Conservation (phyloP, 495 filamentous ascomycete species). For the Choiromyces venosus region DNA sequence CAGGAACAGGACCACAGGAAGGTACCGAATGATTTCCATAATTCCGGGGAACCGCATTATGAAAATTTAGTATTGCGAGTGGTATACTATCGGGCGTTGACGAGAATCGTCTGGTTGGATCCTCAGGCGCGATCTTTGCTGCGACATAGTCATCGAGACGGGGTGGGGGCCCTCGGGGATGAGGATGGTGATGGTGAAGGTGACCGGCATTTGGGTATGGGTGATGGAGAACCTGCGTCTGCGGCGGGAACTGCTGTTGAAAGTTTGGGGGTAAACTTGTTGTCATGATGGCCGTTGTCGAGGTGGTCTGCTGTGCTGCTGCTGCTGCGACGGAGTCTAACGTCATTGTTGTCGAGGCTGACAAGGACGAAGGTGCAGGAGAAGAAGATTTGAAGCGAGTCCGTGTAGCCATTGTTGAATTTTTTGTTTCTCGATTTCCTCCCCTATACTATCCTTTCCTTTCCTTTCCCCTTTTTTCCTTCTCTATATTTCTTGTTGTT, state of each 20-base stretch:
- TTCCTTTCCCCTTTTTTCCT: neutral
- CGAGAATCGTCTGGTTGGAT: neutral
- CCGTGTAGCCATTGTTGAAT: constrained; percentile 36
- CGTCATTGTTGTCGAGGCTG: constrained; percentile 8
- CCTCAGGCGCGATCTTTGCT: neutral
- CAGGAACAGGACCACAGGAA: constrained; percentile 15
- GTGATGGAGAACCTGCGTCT: neutral
- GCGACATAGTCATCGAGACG: neutral
- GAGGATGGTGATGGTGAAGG: constrained; percentile 3
- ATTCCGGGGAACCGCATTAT: constrained; percentile 33
- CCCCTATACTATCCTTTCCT: neutral
- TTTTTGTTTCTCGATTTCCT: neutral
- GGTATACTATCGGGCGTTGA: constrained; percentile 9
- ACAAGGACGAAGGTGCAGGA: constrained; percentile 43
- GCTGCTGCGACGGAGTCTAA: constrained; percentile 5
- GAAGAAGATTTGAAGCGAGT: constrained; percentile 45
- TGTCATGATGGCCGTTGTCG: constrained; percentile 18
- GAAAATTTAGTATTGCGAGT: constrained; percentile 34
- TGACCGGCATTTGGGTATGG: neutral
- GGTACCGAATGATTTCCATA: constrained; percentile 10
- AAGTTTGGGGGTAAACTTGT: constrained; percentile 19
- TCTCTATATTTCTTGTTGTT: neutral
- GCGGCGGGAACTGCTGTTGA: constrained; percentile 9
- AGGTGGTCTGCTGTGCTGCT: constrained; percentile 15
- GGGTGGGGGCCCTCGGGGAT: constrained; percentile 12